Evolutionary conservation across 1,284 basidiomycete species (phyloP), one percentile per base, ranked within the genome.

Genomic region (Ceratobasidium sp.): DNA sequence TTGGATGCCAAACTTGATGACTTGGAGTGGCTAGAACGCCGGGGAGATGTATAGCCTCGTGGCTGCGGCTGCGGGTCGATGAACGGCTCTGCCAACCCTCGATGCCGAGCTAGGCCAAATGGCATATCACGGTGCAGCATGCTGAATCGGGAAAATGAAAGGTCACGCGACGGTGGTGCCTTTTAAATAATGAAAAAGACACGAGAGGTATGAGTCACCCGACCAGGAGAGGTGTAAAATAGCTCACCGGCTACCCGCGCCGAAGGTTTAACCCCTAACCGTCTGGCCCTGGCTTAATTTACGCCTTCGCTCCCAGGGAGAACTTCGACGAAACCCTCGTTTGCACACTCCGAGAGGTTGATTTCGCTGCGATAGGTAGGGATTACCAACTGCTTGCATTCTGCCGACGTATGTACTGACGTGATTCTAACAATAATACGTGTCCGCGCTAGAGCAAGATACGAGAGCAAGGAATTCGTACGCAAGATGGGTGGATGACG

Each of bases 51-150:
- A 47, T 47, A 20, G 7, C 22, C 20, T 47, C 45, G 45, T 20
- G 45, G 45, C 45, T 12, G 45, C 10, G 45, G 45, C 45, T 12
- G 45, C 10, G 45, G 45, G n/a, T 47, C 45, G 13, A 7, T 8
- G 20, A 47, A 47, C 10, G 45, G 45, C n/a, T 47, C 45, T 10
- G 45, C 45, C 10, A 47, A 22, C 45, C 45, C 62, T 17, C 34
- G 60, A 64, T 54, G 29, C 32, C 62, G 47, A 5, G 62, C 62
- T 22, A 65, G 62, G 12, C 62, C 62, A 31, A 65, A 52, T 7
- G 62, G 62, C 12, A 54, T 20, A 38, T 53, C 50, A 40, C 62
- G 49, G 62, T 54, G 49, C 22, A 65, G 31, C 62, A 54, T 54
- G 1, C 32, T 42, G 25, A 22, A n/a, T 13, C 13, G 17, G 43